These are phyloP conservation scores for Arachis hypogaea DNA, from an alignment of 306 rosid genomes.

Conservation along the genomic window DNA sequence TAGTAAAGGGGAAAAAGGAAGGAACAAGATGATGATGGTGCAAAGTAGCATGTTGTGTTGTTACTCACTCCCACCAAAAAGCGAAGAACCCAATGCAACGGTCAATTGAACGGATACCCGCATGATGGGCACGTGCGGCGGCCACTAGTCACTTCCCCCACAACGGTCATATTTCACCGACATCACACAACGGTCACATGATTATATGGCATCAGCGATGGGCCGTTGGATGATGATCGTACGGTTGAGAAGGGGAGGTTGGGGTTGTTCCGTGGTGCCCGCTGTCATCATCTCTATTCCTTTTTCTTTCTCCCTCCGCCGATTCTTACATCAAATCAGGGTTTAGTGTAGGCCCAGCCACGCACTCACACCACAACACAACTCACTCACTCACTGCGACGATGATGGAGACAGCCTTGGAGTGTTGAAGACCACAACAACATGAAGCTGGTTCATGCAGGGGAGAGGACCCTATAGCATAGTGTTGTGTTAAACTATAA, in stretches of 20 bases:
- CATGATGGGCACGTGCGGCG: slow-evolving; percentile 58
- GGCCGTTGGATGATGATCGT: slow-evolving; percentile 72
- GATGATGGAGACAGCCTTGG: slow-evolving; percentile 58
- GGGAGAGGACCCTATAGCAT: slow-evolving; percentile 16
- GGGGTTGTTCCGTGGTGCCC: no score
- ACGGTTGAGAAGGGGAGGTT: slow-evolving; percentile 35
- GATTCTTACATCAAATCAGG: slow-evolving; percentile 50
- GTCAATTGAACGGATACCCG: slow-evolving; percentile 65
- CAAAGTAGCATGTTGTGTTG: not conserved
- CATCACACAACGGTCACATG: slow-evolving; percentile 68
- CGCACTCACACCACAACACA: not conserved
- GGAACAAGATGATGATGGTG: not conserved
- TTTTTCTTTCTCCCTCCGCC: slow-evolving; percentile 26
- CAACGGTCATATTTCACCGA: slow-evolving; percentile 92
- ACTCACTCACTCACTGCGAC: slow-evolving; percentile 16
- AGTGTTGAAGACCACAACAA: slow-evolving; percentile 8
- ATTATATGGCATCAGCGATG: not conserved
- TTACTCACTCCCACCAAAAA: not conserved
- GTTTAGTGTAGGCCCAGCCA: slow-evolving; percentile 45
- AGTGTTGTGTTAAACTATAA: not conserved
- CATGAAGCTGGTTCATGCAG: slow-evolving; percentile 18
- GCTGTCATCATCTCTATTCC: slow-evolving; percentile 37
- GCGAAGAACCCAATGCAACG: slow-evolving; percentile 50
- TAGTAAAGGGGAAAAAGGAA: not conserved
- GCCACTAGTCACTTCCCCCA: slow-evolving; percentile 36